Conservation (phyloP, 176 grass and related monocot species). For the Lolium rigidum region DNA sequence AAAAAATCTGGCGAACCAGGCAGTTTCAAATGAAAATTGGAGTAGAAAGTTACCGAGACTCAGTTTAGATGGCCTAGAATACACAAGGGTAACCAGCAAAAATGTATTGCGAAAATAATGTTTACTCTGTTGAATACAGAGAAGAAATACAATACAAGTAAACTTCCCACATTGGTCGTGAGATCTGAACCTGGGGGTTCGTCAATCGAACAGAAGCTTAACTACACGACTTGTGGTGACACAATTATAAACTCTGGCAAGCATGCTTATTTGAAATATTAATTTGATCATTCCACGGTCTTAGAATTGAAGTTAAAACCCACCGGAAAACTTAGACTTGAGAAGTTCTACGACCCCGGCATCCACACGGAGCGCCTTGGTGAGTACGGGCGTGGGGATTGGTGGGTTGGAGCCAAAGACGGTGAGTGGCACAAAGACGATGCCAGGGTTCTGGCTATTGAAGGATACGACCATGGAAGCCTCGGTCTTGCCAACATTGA, state of each 20-base stretch:
- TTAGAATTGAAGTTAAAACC: not conserved
- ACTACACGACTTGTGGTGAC: not conserved
- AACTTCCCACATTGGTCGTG: not conserved
- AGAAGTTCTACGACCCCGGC: conserved; percentile 45
- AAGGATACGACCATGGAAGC: conserved; percentile 60
- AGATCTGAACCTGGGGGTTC: not conserved
- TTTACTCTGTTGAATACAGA: not conserved
- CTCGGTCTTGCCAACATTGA: conserved; percentile 51
- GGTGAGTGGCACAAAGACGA: conserved; percentile 42
- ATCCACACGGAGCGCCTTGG: conserved; percentile 58
- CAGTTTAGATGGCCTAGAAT: not conserved
- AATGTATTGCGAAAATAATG: not conserved
- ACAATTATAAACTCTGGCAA: not conserved
- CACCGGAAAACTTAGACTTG: conserved; percentile 62
- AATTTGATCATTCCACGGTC: not conserved
- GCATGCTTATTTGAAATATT: not conserved
- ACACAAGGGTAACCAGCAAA: not conserved
- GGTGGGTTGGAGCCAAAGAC: conserved; percentile 61
- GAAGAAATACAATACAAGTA: not conserved
- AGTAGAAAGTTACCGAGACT: not conserved
- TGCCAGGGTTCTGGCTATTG: conserved; percentile 68
- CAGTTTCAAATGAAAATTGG: not conserved
- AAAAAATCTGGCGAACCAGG: not conserved
- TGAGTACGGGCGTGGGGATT: conserved; percentile 58
- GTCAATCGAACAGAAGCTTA: not conserved